phyloP scores from a whole-genome alignment of 1,284 basidiomycete species.

The Xerocomus amazonicus region DNA sequence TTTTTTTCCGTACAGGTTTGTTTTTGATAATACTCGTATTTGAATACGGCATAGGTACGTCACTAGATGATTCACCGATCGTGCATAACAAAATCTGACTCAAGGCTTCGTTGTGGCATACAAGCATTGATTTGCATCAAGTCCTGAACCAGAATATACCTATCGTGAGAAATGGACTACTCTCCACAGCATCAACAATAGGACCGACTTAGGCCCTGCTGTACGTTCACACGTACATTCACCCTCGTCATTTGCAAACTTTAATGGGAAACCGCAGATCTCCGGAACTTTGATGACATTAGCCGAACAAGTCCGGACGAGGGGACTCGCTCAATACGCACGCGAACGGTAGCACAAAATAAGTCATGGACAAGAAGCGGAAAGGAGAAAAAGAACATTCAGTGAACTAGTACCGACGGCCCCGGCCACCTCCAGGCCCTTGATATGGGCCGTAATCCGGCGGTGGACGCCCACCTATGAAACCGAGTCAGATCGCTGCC shows the following conservation, averaged over 20 bases:
- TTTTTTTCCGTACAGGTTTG: no score
- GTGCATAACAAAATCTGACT: no score
- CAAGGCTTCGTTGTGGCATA: no score
- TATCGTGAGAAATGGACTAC: no score
- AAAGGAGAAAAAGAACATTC: background rate
- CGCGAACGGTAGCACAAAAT: slow-evolving; percentile 10
- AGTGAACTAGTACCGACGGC: slow-evolving; percentile 32
- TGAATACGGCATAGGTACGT: no score
- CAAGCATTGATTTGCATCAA: no score
- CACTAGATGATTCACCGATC: no score
- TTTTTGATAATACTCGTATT: no score
- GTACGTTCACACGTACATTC: background rate
- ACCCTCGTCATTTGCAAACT: background rate
- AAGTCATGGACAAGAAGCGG: slow-evolving; percentile 25
- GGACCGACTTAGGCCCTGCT: no score
- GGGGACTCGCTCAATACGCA: slow-evolving; percentile 1
- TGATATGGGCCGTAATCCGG: slow-evolving; percentile 72
- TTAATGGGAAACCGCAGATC: background rate
- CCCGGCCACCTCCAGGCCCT: slow-evolving; percentile 46
- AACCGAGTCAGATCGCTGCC: slow-evolving; percentile 13
- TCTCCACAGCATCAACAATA: no score
- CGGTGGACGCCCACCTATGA: slow-evolving; percentile 51
- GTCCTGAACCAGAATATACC: no score
- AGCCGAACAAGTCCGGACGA: background rate
- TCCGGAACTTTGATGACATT: slow-evolving; percentile 2